Base-by-base conservation (phyloP, 2,329 filamentous ascomycete species). In the Cryphonectria nitschkei region DNA sequence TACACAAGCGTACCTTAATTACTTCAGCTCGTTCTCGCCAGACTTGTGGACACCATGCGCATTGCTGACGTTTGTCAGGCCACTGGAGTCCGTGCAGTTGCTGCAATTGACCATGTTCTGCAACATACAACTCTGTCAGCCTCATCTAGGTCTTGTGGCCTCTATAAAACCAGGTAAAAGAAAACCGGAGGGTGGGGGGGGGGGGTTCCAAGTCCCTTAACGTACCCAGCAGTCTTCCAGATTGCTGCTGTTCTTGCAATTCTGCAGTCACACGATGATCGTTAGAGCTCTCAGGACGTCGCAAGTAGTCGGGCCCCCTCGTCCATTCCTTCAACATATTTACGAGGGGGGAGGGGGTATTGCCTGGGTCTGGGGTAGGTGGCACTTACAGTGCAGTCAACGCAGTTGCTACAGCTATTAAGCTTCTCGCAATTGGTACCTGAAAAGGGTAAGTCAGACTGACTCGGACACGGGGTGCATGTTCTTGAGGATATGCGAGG, bases 71-170 rank as follows among this genome's bases (percentile, higher is more conserved):
- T 64, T 64, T n/a, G 22, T 64, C 39, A 72, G 52, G 9, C 70
- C 70, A 43, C 68, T 67, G 26, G 60, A 72, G 41, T 72, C 52
- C n/a, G 32, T 72, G 65, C 70, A 72, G 26, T 72, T 72, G 41
- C 68, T 70, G 60, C 68, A 72, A 16, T 64, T 43, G 68, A 72
- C 14, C 39, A 66, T 63, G 52, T 67, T 39, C 70, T 72, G 60
- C 14, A 29, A 39, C 5, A 8, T n/a, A 16, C 26, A 58, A 1
- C 5, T n/a, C 22, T 3, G 11, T 29, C 29, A 37, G 29, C 34
- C 37, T 67, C 9, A 50, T 41, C 50, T 22, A 19, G 39, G 26
- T 43, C 11, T n/a, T 22, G 19, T 41, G 39, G 61, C 19, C 26
- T 64, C 9, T 29, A 14, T 6, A 34, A 34, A 34, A 26, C 26